These are phyloP conservation scores for Botrytis sinoallii DNA, from an alignment of 2,329 filamentous ascomycete genomes.

Conservation along the genomic window DNA sequence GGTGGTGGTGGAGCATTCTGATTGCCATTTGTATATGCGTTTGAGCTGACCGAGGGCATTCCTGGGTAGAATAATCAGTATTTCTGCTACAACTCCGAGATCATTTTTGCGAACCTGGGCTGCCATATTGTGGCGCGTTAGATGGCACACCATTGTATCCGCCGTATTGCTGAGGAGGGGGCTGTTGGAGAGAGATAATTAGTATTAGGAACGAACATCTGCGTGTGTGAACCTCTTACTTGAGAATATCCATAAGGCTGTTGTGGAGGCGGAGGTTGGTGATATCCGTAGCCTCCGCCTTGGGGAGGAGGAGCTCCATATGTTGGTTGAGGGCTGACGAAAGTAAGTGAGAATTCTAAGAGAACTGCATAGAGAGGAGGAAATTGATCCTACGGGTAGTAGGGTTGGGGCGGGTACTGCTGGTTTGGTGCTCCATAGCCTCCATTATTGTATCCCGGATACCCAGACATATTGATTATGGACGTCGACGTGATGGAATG, in stretches of 20 bases:
- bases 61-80: conserved; percentile 32
- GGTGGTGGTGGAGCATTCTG: conserved; percentile 60
- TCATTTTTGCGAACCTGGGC: conserved; percentile 46
- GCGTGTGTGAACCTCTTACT: conserved; percentile 24
- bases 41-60: conserved; percentile 46
- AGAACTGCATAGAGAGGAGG: conserved; percentile 5
- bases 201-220: conserved; percentile 1
- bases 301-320: conserved; percentile 37
- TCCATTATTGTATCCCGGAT: conserved; percentile 54
- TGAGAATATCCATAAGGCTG: conserved; percentile 39
- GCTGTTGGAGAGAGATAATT: conserved; percentile 24
- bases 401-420: conserved; percentile 42
- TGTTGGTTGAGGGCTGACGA: conserved; percentile 25
- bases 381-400: conserved; percentile 47
- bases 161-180: conserved; percentile 49
- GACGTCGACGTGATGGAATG: not conserved
- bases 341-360: conserved; percentile 5
- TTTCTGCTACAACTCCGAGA: not conserved
- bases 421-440: conserved; percentile 41
- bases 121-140: conserved; percentile 46
- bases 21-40: conserved; percentile 56
- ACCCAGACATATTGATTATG: conserved; percentile 55
- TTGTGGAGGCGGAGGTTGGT: conserved; percentile 47
- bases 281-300: conserved; percentile 47
- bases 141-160: conserved; percentile 39